phyloP scores from a whole-genome alignment of 306 rosid genomes.

The Amphicarpaea edgeworthii region DNA sequence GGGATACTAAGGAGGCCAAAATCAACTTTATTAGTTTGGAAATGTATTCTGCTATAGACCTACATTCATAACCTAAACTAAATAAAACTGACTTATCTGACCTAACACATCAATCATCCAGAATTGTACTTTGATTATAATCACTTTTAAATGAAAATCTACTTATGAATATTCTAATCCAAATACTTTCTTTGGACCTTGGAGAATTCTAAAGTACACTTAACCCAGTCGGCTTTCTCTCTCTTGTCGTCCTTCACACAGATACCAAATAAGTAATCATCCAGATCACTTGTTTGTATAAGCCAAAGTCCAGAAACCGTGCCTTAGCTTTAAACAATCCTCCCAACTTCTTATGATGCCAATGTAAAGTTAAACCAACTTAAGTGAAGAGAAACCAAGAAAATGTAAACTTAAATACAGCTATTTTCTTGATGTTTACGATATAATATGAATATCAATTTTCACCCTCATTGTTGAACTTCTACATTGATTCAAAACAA shows the following conservation, averaged over 20 bases:
- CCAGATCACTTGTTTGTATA: neutral
- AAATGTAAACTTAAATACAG: neutral
- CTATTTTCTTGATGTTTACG: neutral
- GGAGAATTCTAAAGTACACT: slow-evolving; percentile 1
- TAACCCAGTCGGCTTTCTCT: neutral
- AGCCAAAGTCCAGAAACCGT: neutral
- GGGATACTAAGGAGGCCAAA: slow-evolving; percentile 13
- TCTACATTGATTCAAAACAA: slow-evolving; percentile 23
- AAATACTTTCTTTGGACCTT: slow-evolving; percentile 14
- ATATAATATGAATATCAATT: slow-evolving; percentile 17
- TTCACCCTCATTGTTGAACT: slow-evolving; percentile 11
- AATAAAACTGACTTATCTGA: neutral
- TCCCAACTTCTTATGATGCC: neutral
- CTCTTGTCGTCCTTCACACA: neutral
- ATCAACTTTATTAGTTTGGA: slow-evolving; percentile 22
- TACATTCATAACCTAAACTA: slow-evolving; percentile 7
- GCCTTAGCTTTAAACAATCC: neutral
- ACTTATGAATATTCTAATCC: neutral
- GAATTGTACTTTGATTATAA: slow-evolving; percentile 9
- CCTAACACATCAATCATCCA: slow-evolving; percentile 17
- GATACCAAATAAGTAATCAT: neutral
- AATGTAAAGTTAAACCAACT: slow-evolving; percentile 32
- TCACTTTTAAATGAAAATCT: neutral
- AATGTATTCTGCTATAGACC: slow-evolving; percentile 5
- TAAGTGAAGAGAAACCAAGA: slow-evolving; percentile 3